Percentiles rank a stretch among this genome's conserved stretches.
Evolutionary conservation across 1,284 basidiomycete species (phyloP).

Genomic region (Schizopora paradoxa): DNA sequence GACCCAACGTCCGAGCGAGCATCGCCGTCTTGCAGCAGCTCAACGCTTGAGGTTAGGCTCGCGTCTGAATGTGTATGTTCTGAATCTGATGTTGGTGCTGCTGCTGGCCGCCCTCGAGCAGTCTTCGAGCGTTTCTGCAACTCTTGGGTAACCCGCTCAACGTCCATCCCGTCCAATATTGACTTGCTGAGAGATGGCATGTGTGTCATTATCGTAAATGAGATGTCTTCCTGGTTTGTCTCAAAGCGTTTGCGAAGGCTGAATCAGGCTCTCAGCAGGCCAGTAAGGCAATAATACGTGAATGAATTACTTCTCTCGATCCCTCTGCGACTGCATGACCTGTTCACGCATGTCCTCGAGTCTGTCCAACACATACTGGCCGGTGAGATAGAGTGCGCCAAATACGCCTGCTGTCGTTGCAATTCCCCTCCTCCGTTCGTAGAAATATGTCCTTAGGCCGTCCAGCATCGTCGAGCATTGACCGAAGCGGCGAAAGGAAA

Average conservation of each 20-base stretch:
- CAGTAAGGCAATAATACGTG: slow-evolving; percentile 11
- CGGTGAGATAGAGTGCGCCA: slow-evolving; percentile 67
- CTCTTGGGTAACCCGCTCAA: slow-evolving; percentile 73
- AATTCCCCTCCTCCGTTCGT: slow-evolving; percentile 43
- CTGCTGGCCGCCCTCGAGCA: slow-evolving; percentile 4
- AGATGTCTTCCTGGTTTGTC: slow-evolving; percentile 78
- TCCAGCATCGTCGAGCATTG: slow-evolving; percentile 39
- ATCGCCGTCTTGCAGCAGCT: slow-evolving; percentile 39
- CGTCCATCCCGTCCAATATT: slow-evolving; percentile 74
- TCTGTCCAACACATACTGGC: slow-evolving; percentile 58
- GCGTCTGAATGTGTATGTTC: too few relatives aligned
- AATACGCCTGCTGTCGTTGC: slow-evolving; percentile 39
- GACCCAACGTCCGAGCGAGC: slow-evolving; percentile 45
- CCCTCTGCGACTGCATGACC: slow-evolving; percentile 58
- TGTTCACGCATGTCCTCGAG: slow-evolving; percentile 68
- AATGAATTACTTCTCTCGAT: slow-evolving; percentile 65
- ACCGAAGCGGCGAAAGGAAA: too few relatives aligned
- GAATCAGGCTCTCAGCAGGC: slow-evolving; percentile 7
- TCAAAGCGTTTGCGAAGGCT: slow-evolving; percentile 76
- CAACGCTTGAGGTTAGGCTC: slow-evolving; percentile 42
- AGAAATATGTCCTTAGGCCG: slow-evolving; percentile 40
- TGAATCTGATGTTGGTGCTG: slow-evolving; percentile 16
- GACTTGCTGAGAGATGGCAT: slow-evolving; percentile 73
- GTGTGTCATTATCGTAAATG: slow-evolving; percentile 77
- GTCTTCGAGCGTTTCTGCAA: slow-evolving; percentile 43